Conservation (phyloP, 768 basidiomycete genomes). For the Multifurca ochricompacta region DNA sequence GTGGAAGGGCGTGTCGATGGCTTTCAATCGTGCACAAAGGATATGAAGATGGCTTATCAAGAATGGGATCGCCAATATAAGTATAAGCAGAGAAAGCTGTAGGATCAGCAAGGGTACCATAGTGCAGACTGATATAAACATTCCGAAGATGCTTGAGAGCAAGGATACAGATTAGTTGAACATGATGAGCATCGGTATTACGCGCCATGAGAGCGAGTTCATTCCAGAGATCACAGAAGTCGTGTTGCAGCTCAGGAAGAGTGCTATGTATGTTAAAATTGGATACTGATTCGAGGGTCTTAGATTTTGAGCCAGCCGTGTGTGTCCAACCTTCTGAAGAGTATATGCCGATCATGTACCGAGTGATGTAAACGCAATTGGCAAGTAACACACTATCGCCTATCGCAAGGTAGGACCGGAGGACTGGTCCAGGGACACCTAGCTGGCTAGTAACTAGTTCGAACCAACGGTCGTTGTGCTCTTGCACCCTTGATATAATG, state of each 20-base stretch:
- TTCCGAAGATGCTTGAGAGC: background rate
- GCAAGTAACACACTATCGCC: background rate
- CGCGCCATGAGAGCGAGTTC: background rate
- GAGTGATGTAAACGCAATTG: background rate
- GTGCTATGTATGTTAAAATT: background rate
- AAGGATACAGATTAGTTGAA: background rate
- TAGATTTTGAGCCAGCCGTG: no score
- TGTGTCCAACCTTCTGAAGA: no score
- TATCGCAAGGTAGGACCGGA: no score
- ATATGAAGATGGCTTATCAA: no score
- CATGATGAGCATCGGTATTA: background rate
- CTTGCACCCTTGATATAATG: background rate
- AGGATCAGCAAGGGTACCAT: background rate
- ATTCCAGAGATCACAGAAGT: background rate
- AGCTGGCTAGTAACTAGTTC: background rate
- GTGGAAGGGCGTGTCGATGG: constrained; percentile 28
- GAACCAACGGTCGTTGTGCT: background rate
- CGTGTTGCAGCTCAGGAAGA: background rate
- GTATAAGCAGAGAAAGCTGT: no score
- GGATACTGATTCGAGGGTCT: background rate
- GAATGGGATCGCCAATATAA: background rate
- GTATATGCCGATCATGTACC: background rate
- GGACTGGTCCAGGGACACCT: background rate
- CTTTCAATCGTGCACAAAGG: background rate
- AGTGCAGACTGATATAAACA: background rate